These are phyloP conservation scores for Pyricularia pennisetigena DNA, from an alignment of 2,329 filamentous ascomycete species.

Conservation along the genomic window DNA sequence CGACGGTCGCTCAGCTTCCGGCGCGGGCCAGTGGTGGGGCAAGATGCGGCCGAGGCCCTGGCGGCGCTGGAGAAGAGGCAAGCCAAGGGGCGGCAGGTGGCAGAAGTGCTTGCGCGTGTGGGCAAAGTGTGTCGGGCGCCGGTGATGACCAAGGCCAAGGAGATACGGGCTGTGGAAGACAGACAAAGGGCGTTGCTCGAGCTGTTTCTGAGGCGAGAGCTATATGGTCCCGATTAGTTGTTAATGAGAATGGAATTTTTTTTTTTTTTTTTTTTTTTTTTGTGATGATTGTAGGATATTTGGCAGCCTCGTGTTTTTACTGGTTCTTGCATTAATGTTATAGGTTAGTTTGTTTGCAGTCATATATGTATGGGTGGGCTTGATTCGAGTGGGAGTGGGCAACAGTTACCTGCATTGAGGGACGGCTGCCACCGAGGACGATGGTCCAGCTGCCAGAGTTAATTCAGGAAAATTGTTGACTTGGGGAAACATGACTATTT, in stretches of 20 bases:
- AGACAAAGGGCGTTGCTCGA: constrained; percentile 59
- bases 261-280: not conserved
- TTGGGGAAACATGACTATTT: no score
- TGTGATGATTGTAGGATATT: not conserved
- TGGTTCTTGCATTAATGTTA: not conserved
- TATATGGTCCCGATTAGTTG: constrained; percentile 8
- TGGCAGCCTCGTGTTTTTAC: not conserved
- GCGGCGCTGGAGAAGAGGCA: constrained; percentile 43
- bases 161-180: constrained; percentile 50
- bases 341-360: not conserved
- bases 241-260: not conserved
- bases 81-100: constrained; percentile 50
- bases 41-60: constrained; percentile 14
- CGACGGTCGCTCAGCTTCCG: constrained; percentile 37
- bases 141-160: constrained; percentile 32
- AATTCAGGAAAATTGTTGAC: no score
- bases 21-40: constrained; percentile 13
- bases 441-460: no score
- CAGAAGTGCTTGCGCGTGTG: constrained; percentile 53
- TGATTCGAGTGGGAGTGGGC: not conserved
- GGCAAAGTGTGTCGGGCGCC: constrained; percentile 40
- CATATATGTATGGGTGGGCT: not conserved
- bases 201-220: constrained; percentile 44
- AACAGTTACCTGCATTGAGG: no score
- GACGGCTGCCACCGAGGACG: no score